Conservation (phyloP, 1,284 basidiomycete species). For the Mycena citricolor region DNA sequence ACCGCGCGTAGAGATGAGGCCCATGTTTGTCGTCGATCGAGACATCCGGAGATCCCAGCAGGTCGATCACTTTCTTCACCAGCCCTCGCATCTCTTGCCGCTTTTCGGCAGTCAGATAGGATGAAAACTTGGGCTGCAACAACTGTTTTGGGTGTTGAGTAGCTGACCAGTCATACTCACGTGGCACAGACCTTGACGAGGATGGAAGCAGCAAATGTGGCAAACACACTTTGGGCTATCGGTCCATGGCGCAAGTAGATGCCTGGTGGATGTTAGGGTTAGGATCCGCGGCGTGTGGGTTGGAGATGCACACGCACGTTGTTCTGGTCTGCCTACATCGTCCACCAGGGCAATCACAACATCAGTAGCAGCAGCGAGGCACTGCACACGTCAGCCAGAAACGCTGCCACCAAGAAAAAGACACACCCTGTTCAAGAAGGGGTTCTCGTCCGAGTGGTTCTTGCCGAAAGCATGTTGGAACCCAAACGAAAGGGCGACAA, state of each 20-base stretch:
- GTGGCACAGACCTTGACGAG: slow-evolving; percentile 62
- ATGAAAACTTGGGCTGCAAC: slow-evolving; percentile 68
- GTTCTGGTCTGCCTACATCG: slow-evolving; percentile 53
- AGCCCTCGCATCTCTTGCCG: slow-evolving; percentile 59
- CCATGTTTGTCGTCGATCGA: slow-evolving; percentile 75
- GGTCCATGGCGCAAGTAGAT: slow-evolving; percentile 73
- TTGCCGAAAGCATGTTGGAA: slow-evolving; percentile 74
- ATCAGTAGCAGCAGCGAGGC: slow-evolving; percentile 59
- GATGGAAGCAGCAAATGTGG: slow-evolving; percentile 83
- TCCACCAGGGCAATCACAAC: slow-evolving; percentile 65
- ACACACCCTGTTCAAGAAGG: slow-evolving; percentile 67
- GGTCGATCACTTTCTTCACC: slow-evolving; percentile 64
- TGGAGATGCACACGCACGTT: slow-evolving; percentile 41
- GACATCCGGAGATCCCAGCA: slow-evolving; percentile 64
- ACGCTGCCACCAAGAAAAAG: neutral
- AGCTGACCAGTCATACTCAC: neutral
- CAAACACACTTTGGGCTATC: slow-evolving; percentile 80
- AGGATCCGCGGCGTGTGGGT: neutral
- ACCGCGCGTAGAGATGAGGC: slow-evolving; percentile 72
- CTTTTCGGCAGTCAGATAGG: slow-evolving; percentile 53
- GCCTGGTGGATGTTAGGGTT: slow-evolving; percentile 34
- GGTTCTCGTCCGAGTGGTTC: slow-evolving; percentile 53
- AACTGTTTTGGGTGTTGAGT: slow-evolving; percentile 42
- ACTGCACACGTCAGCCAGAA: slow-evolving; percentile 36
- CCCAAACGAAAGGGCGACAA: slow-evolving; percentile 70